Percentiles rank a stretch among this genome's conserved stretches.
Conservation (phyloP, 176 grass and related monocot genomes). For the Musa acuminata region DNA sequence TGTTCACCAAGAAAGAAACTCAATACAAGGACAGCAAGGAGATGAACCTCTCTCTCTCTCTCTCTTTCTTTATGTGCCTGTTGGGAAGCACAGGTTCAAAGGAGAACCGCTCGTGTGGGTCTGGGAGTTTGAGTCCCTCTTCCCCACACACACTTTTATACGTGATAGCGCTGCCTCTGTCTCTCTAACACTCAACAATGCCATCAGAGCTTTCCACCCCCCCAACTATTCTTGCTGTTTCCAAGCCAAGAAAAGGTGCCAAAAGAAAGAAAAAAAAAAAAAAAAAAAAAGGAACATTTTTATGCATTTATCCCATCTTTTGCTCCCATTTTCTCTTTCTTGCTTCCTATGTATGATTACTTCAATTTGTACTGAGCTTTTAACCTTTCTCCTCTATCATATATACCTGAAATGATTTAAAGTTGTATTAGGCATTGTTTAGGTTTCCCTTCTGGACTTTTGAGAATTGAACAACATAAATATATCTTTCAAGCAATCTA, state of each 20-base stretch:
- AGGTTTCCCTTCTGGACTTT: too few species aligned
- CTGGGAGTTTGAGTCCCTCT: neutral
- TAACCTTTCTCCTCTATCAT: neutral
- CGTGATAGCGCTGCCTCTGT: slow-evolving; percentile 1
- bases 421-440: too few species aligned
- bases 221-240: slow-evolving; percentile 12
- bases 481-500: neutral
- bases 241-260: neutral
- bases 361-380: neutral
- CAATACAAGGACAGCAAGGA: neutral
- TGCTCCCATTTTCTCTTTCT: neutral
- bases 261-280: too few species aligned
- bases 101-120: slow-evolving; percentile 10
- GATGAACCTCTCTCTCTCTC: neutral
- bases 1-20: slow-evolving; percentile 1
- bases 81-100: neutral
- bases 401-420: too few species aligned
- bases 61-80: neutral
- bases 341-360: neutral
- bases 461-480: too few species aligned
- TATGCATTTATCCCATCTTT: neutral
- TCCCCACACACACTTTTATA: slow-evolving; percentile 4
- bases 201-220: slow-evolving; percentile 1
- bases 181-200: slow-evolving; percentile 6
- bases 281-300: neutral